Conservation (phyloP, 768 basidiomycete species). For the Panus rudis region DNA sequence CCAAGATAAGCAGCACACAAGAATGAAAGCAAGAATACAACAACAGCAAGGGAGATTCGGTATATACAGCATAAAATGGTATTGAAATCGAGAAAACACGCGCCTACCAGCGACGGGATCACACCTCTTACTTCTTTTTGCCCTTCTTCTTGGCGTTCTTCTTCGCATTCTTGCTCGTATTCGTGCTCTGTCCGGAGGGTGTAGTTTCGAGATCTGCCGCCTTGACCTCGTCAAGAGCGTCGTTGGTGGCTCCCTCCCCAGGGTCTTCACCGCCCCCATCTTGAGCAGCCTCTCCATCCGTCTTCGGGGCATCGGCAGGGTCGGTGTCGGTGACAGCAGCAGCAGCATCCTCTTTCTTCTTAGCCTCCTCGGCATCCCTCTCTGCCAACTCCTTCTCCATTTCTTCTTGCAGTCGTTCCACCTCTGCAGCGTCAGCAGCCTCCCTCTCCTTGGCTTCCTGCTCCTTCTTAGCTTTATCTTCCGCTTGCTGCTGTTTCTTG, state of each 20-base stretch:
- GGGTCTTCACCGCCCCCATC: too few relatives aligned
- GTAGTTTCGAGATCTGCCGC: background rate
- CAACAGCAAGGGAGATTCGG: background rate
- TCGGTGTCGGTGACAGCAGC: background rate
- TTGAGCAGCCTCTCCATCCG: too few relatives aligned
- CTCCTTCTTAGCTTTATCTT: background rate
- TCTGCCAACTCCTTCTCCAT: conserved; percentile 1
- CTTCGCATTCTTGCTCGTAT: background rate
- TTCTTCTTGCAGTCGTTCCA: background rate
- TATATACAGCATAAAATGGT: background rate
- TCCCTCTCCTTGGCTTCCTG: conserved; percentile 9
- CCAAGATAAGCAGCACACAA: too few relatives aligned
- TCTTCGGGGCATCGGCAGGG: background rate
- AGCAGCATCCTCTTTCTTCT: conserved; percentile 2
- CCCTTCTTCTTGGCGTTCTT: background rate
- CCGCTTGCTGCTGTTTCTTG: background rate
- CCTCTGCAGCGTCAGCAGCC: too few relatives aligned
- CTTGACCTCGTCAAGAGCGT: background rate
- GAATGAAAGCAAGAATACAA: too few relatives aligned
- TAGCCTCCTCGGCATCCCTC: conserved; percentile 5
- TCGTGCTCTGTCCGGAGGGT: too few relatives aligned
- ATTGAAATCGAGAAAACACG: background rate
- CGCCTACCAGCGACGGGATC: too few relatives aligned
- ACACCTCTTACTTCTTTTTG: background rate
- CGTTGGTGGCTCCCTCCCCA: background rate